Evolutionary conservation across 192 early-diverging fungal species (phyloP).

Genomic region (Backusella morwellensis): DNA sequence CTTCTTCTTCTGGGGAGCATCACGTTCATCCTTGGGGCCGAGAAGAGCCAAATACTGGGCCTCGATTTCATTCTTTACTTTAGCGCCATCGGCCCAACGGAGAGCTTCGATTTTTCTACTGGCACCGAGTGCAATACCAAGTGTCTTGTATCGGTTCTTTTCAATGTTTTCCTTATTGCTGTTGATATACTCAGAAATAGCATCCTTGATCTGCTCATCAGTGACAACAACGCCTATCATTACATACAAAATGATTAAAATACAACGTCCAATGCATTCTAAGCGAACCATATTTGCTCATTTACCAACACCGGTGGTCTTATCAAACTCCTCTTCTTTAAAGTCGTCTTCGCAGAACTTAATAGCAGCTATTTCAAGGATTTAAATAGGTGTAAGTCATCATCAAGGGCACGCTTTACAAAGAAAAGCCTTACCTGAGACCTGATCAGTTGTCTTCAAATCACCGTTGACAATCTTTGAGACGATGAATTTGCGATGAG

Average conservation of each 20-base stretch:
- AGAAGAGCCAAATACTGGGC: slow-evolving; percentile 78
- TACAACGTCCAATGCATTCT: not conserved
- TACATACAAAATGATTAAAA: not conserved
- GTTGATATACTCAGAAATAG: slow-evolving; percentile 64
- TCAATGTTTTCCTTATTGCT: slow-evolving; percentile 67
- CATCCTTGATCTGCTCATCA: slow-evolving; percentile 67
- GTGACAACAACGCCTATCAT: slow-evolving; percentile 78
- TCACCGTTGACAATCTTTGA: slow-evolving; percentile 68
- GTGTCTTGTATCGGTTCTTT: slow-evolving; percentile 81
- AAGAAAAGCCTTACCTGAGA: slow-evolving; percentile 57
- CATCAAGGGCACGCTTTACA: too few species aligned
- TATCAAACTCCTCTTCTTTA: slow-evolving; percentile 73
- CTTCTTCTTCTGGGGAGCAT: slow-evolving; percentile 61
- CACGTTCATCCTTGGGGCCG: slow-evolving; percentile 98
- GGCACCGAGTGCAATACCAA: slow-evolving; percentile 72
- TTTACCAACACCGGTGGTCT: slow-evolving; percentile 90
- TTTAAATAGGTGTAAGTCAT: too few species aligned
- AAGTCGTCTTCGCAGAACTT: slow-evolving; percentile 76
- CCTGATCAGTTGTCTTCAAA: slow-evolving; percentile 81
- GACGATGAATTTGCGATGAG: slow-evolving; percentile 81
- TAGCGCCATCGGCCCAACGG: slow-evolving; percentile 87
- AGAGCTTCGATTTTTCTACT: slow-evolving; percentile 69
- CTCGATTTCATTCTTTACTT: slow-evolving; percentile 88
- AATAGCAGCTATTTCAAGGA: slow-evolving; percentile 69
- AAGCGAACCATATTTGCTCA: not conserved